Evolutionary conservation across 345 rosid genomes (phyloP), one percentile per base, ranked within the genome.

Genomic region (Arabis alpina): DNA sequence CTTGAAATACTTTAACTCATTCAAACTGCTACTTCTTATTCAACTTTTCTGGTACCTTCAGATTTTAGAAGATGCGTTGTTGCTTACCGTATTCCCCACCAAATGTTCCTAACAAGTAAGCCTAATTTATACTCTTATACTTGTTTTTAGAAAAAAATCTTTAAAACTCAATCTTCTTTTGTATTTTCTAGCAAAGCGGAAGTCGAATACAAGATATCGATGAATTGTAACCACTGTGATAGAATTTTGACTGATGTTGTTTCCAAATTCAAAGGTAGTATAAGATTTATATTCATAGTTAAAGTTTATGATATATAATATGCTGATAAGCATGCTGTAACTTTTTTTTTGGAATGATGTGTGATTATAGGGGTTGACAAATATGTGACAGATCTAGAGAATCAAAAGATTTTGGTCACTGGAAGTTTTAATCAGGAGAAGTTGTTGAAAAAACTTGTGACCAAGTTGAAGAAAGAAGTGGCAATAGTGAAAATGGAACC

Each of bases 191-290:
- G 89, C 70, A 23, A 5, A 68, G 67, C 2, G 9, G 77, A 70
- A n/a, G 86, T 55, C 4, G 92, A 84, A 75, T 82, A 68, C 63
- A 76, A 70, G 49, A 81, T 85, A 15, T 79, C 86, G 84, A 36
- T 36, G 10, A 43, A 88, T 15, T 92, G 95, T 56, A 66, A 80
- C 53, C 87, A 82, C 50, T 87, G 91, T 43, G 91, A 84, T 70
- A 77, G 76, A 72, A 50, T 36, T 1, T 83, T 88, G 12, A 89
- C 86, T 6, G 75, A 57, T 52, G 57, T 45, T 64, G 83, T 90
- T 55, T 65, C 90, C 36, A 87, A 87, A 66, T 77, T 85, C 59
- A 75, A 85, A 85, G 95, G 97, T 87, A 30, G 1, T 42, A 37
- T 13, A 6, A 9, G 1, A 34, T 27, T 34, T 61, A 16, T 37